Base-by-base conservation (phyloP, 129 eudicot genomes). In the Flaveria bidentis region DNA sequence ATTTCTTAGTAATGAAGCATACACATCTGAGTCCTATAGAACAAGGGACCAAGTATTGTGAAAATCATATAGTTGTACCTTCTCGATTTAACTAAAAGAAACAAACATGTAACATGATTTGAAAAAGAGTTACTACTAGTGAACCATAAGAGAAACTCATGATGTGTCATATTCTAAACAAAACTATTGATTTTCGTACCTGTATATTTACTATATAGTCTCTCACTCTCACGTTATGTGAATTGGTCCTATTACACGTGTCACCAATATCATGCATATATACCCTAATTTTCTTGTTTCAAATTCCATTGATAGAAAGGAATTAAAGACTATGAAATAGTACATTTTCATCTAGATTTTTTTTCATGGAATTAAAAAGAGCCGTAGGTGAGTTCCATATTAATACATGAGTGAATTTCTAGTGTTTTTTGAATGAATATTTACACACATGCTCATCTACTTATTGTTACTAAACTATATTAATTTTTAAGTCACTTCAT, bases 341-440 rank as follows among this genome's bases (percentile, higher is more conserved):
- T 61, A 61, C 67, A 61, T 11, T 61, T 61, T 61, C 67, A 61
- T 13, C 67, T 61, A 13, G 2, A 61, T 14, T 26, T 61, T 25
- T 61, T 61, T 61, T 39, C 42, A 61, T 13, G 67, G 13, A 61
- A 12, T 12, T 25, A 26, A 17, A 61, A 5, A 12, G 6, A 25
- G 67, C 14, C 18, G 67, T 26, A 61, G 42, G 7, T 25, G 67
- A 61, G 67, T 61, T 26, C 25, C 66, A 52, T 20, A 60, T 60
- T 60, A 23, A 11, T 52, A 45, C 8, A 17, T 5, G 25, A 55
- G 62, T 17, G 4, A 22, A 7, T 55, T 55, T 1, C 6, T 18
- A 17, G 61, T 18, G 28, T 8, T 18, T 45, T 45, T 9, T 7
- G 1, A 36, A 36, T 5, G 7, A 36, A 0, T 36, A 36, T 45